Base-by-base conservation (phyloP, 2,329 filamentous ascomycete genomes). In the Cordyceps fumosorosea region DNA sequence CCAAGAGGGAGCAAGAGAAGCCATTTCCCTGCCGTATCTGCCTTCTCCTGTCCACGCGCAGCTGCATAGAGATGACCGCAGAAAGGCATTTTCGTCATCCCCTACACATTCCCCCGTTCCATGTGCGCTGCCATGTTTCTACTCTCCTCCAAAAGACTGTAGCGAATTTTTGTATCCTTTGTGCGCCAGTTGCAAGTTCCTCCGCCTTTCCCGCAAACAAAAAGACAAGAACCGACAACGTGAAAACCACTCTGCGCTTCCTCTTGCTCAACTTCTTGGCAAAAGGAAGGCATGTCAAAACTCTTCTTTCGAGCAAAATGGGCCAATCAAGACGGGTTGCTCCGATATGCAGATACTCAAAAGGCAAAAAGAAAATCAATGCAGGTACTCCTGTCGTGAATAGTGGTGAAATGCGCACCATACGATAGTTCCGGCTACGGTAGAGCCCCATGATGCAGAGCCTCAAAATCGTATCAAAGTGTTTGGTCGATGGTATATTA, bases 161-260 rank as follows among this genome's bases (percentile, higher is more conserved):
- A 37, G 55, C 24, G 44, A 48, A 47, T 18, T 55, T 26, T 55
- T 55, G n/a, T 48, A 55, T 57, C 26, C 55, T 20, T 56, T 37
- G 29, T 58, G 56, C 56, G 56, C 56, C 56, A 58, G 47, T 58
- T 51, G 47, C 45, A 58, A 32, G 42, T 29, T 51, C 45, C 45
- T 58, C 56, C 56, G 3, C 20, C 45, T 42, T 50, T 58, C 34
- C 56, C 45, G 37, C 56, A 42, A 24, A 24, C 22, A 34, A n/a
- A 32, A 52, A 52, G 18, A 34, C 18, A 32, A 52, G 32, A 7
- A 52, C 26, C 22, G 4, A 56, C 37, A n/a, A 24, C 51, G 51
- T 29, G 34, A 57, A 51, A 58, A 3, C 20, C 56, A 58, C 45
- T 20, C 6, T 22, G 18, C 16, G 12, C 18, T 22, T 22, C 47